Evolutionary conservation across 192 early-diverging fungal genomes (phyloP), one percentile per base, ranked within the genome.

Genomic region (Mycoemilia scoparia): DNA sequence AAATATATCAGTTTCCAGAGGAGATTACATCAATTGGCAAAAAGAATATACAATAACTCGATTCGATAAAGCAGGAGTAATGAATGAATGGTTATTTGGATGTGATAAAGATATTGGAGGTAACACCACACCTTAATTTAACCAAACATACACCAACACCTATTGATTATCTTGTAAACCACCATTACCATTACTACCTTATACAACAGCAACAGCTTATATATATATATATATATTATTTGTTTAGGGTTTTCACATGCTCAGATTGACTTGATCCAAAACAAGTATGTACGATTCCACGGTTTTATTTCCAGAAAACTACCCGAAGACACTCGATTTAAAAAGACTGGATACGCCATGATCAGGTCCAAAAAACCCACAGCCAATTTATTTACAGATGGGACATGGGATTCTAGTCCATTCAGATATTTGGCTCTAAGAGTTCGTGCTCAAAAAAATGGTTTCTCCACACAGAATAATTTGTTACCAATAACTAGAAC

Each of bases 41-140:
- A 60, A 66, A 21, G 78, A 84, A 36, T 47, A 77, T 34, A 64
- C 70, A 6, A 69, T 95, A 60, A 69, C 67, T n/a, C 40, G 60
- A 3, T 51, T 88, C 22, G 70, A 70, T 21, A 46, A 41, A 5
- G 57, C 70, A 19, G 59, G 70, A 20, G 77, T 79, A 45, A 39
- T 96, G 21, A 42, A 76, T 24, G 36, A 57, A 14, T 96, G 85
- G 82, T 49, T 72, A 9, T 65, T 85, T 16, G 91, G 91, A 0
- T 80, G 76, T 2, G 91, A 96, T 57, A 74, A 76, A 33, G 87
- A 96, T 51, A 82, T 96, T 63, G 87, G 87, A 14, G 73, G 69
- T 36, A 60, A 50, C 29, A 10, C 16, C 34, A 50, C 19, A 1
- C 2, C 3, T 53, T 46, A 11, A n/a, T n/a, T 29, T 13, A 2